These are phyloP conservation scores for Hericium coralloides DNA, from an alignment of 768 basidiomycete species.

Conservation along the genomic window DNA sequence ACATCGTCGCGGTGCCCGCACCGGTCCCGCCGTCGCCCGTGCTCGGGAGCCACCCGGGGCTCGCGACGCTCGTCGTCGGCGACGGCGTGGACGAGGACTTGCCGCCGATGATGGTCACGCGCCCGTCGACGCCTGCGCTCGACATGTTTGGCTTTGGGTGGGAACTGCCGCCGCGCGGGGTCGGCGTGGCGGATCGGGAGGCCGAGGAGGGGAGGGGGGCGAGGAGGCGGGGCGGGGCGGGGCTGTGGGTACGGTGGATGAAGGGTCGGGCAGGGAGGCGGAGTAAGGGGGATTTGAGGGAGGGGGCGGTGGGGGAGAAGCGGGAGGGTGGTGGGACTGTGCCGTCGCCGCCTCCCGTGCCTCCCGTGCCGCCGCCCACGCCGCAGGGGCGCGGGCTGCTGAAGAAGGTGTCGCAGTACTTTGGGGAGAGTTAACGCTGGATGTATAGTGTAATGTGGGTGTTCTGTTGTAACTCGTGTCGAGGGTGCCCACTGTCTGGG, in stretches of 20 bases:
- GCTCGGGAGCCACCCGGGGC: neutral
- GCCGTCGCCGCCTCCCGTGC: neutral
- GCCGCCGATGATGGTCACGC: constrained; percentile 5
- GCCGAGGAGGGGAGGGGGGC: constrained; percentile 4
- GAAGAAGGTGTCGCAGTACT: constrained; percentile 15
- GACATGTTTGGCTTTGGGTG: constrained; percentile 13
- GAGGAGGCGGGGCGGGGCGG: constrained; percentile 3
- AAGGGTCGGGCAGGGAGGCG: constrained; percentile 4
- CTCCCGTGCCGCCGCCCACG: neutral
- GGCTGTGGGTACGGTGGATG: constrained; percentile 10
- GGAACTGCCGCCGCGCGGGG: constrained; percentile 2
- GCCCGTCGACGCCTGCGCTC: constrained; percentile 9
- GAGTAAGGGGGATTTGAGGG: neutral
- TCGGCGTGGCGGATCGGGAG: neutral
- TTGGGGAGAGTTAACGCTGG: constrained; percentile 6
- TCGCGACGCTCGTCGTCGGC: neutral
- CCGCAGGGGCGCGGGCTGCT: constrained; percentile 11
- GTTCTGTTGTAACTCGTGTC: too few species aligned
- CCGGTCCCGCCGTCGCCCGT: constrained; percentile 29
- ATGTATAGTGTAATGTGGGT: neutral
- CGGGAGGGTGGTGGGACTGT: neutral
- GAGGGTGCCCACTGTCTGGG: too few species aligned
- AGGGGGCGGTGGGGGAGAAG: neutral
- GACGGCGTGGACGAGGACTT: constrained; percentile 5
- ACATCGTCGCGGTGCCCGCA: constrained; percentile 59